Evolutionary conservation across 345 rosid species (phyloP).

Genomic region (Arabidopsis arenosa): DNA sequence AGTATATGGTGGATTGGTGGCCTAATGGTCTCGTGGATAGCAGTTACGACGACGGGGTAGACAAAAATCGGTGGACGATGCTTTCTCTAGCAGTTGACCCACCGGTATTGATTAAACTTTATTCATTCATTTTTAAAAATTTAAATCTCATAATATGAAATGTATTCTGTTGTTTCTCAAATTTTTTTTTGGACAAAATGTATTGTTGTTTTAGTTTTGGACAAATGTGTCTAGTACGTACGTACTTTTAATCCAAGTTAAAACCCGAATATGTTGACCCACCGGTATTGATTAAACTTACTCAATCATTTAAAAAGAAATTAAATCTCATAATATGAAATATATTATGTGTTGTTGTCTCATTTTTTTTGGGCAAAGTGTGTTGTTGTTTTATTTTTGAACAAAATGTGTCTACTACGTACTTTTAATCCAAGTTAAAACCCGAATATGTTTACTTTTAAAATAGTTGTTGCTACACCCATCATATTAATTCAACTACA

Average conservation of each 20-base stretch:
- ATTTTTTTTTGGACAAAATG: too few relatives aligned
- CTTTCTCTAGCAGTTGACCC: constrained; percentile 42
- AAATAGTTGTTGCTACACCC: not conserved
- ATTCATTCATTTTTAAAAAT: not conserved
- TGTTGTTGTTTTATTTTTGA: too few relatives aligned
- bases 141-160: not conserved
- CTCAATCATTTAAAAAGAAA: too few relatives aligned
- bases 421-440: constrained; percentile 7
- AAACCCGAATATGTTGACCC: not conserved
- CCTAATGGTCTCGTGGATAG: constrained; percentile 38
- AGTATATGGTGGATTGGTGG: constrained; percentile 33
- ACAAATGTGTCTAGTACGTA: not conserved
- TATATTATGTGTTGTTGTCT: not conserved
- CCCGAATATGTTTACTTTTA: not conserved
- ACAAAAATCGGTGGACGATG: constrained; percentile 34
- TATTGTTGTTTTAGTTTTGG: too few relatives aligned
- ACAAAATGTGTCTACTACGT: not conserved
- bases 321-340: not conserved
- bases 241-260: constrained; percentile 6
- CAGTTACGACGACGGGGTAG: constrained; percentile 16
- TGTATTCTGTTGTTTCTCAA: not conserved
- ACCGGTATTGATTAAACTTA: too few relatives aligned
- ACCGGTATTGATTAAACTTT: constrained; percentile 14
- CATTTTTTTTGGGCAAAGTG: too few relatives aligned
- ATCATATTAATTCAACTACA: not conserved